Evolutionary conservation across 179 eudicot species (phyloP).

Genomic region (Nepenthes alata): DNA sequence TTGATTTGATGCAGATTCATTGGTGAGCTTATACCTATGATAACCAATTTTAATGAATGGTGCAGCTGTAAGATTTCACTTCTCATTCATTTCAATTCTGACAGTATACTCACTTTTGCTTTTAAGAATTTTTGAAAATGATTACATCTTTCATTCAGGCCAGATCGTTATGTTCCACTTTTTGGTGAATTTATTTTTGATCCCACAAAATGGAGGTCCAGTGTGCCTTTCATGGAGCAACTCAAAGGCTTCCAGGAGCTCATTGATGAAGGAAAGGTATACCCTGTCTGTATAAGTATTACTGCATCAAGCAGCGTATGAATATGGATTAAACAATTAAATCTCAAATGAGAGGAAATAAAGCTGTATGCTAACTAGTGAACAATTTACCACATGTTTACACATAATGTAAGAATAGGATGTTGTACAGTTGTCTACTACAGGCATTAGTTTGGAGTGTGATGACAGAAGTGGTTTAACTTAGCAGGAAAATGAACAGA

Average conservation of each 20-base stretch:
- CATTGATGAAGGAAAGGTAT: conserved; percentile 88
- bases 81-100: background rate
- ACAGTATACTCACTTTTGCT: conserved; percentile 2
- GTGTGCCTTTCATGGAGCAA: conserved; percentile 75
- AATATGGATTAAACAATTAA: too few species aligned
- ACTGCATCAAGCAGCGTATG: too few species aligned
- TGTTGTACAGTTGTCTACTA: too few species aligned
- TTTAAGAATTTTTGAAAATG: background rate
- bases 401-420: too few species aligned
- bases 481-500: too few species aligned
- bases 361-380: too few species aligned
- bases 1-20: conserved; percentile 87
- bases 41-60: background rate
- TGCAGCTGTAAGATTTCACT: background rate
- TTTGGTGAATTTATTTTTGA: conserved; percentile 78
- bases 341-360: too few species aligned
- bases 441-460: too few species aligned
- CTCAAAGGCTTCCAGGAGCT: conserved; percentile 75
- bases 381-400: too few species aligned
- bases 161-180: conserved; percentile 79
- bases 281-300: too few species aligned
- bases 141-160: conserved; percentile 37
- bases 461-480: too few species aligned
- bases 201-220: conserved; percentile 65
- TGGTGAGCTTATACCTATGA: conserved; percentile 41